Conservation (phyloP, 257 asterid genomes). For the Verbascum thapsus region DNA sequence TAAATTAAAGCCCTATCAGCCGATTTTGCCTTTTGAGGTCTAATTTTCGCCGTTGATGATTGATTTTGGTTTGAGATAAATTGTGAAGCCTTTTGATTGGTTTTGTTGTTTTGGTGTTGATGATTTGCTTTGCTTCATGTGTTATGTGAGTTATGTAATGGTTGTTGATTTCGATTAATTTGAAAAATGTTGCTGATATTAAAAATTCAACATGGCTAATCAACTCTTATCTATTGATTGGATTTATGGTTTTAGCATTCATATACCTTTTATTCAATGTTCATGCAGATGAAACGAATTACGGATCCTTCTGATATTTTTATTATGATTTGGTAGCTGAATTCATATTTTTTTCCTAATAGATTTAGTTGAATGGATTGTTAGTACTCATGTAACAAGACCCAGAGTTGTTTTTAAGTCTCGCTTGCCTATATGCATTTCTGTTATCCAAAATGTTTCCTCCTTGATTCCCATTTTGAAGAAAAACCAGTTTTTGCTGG, state of each 20-base stretch:
- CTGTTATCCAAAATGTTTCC: neutral
- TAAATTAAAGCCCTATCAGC: constrained; percentile 79
- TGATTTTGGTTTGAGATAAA: too few relatives aligned
- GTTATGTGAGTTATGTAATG: neutral
- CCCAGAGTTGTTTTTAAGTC: neutral
- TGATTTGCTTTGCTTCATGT: too few relatives aligned
- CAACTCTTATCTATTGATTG: neutral
- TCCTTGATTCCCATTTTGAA: neutral
- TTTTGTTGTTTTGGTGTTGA: too few relatives aligned
- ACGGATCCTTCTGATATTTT: neutral
- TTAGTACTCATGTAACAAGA: neutral
- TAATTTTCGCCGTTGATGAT: constrained; percentile 20
- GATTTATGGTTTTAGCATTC: neutral
- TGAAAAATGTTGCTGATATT: neutral
- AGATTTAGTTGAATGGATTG: constrained; percentile 1
- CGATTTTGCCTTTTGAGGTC: constrained; percentile 96
- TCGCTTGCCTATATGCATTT: neutral
- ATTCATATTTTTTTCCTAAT: neutral
- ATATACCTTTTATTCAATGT: neutral
- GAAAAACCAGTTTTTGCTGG: constrained; percentile 24
- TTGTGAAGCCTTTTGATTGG: too few relatives aligned
- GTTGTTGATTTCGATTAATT: neutral
- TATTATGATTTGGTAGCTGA: neutral
- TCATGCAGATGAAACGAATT: neutral
- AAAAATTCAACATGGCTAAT: neutral